Conservation (phyloP, 352 stramenopile species). For the Globisporangium camurandrum region DNA sequence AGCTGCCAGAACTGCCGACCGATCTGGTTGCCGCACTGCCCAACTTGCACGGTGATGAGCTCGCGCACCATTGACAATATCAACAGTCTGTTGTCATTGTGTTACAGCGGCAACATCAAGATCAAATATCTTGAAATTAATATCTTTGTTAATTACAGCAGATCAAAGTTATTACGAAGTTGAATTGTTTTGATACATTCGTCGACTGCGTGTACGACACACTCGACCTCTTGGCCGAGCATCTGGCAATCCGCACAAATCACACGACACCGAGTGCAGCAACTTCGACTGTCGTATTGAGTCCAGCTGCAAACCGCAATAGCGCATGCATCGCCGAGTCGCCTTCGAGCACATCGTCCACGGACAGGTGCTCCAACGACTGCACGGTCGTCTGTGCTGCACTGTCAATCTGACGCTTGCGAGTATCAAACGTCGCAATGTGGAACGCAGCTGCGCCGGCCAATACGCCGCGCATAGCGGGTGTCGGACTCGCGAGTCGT, state of each 20-base stretch:
- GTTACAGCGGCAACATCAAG: background rate
- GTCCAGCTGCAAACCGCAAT: slow-evolving; percentile 5
- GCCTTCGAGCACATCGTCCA: slow-evolving; percentile 4
- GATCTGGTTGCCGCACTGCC: slow-evolving; percentile 94
- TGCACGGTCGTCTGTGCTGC: background rate
- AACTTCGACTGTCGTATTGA: slow-evolving; percentile 31
- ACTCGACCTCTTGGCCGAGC: no score
- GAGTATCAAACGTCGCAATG: slow-evolving; percentile 6
- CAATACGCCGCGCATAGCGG: background rate
- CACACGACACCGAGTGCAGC: slow-evolving; percentile 41
- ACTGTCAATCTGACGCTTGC: background rate
- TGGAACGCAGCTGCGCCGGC: slow-evolving; percentile 8
- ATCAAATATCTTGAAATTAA: no score
- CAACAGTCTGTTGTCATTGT: background rate
- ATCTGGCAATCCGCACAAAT: no score
- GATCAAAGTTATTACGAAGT: background rate
- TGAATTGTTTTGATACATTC: no score
- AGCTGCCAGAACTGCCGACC: slow-evolving; percentile 89
- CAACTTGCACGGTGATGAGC: slow-evolving; percentile 88
- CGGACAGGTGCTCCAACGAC: background rate
- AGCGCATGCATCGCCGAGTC: slow-evolving; percentile 8
- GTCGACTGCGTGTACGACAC: no score
- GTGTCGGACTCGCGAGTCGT: background rate
- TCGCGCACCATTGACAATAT: slow-evolving; percentile 62
- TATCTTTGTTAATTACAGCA: no score